Conservation (phyloP, 106 monocot genomes). For the Dendrobium catenatum region DNA sequence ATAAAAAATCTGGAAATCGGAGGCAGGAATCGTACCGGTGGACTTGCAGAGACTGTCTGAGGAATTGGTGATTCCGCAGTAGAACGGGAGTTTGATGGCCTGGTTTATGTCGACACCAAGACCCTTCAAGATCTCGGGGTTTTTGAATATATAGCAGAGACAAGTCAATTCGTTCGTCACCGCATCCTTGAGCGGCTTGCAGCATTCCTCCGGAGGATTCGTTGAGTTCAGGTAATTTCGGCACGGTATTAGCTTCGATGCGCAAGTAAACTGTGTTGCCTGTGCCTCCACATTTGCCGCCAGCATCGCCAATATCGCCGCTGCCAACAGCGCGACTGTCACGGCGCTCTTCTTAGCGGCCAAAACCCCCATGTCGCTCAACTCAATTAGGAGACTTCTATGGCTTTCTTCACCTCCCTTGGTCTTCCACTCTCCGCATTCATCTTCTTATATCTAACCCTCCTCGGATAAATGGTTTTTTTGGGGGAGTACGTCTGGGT, state of each 20-base stretch:
- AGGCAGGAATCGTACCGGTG: neutral
- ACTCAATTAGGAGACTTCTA: neutral
- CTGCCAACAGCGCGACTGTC: neutral
- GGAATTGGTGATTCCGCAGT: constrained; percentile 29
- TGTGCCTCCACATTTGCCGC: neutral
- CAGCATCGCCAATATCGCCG: neutral
- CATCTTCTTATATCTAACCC: no score
- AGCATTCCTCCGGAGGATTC: constrained; percentile 33
- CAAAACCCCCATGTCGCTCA: neutral
- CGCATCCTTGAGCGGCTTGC: constrained; percentile 39
- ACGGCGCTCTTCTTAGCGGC: neutral
- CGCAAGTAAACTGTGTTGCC: constrained; percentile 17
- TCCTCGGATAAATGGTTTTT: no score
- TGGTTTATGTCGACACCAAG: constrained; percentile 13
- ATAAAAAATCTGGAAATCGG: neutral
- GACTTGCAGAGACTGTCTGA: constrained; percentile 1
- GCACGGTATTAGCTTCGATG: constrained; percentile 25
- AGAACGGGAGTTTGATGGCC: constrained; percentile 16
- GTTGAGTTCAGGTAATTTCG: constrained; percentile 22
- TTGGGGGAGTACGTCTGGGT: no score
- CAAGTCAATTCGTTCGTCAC: constrained; percentile 32
- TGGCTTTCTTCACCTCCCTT: neutral
- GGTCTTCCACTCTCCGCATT: no score
- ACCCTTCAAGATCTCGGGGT: constrained; percentile 19
- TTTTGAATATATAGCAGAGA: constrained; percentile 33